Conservation (phyloP, 768 basidiomycete species). For the Tylopilus balloui region DNA sequence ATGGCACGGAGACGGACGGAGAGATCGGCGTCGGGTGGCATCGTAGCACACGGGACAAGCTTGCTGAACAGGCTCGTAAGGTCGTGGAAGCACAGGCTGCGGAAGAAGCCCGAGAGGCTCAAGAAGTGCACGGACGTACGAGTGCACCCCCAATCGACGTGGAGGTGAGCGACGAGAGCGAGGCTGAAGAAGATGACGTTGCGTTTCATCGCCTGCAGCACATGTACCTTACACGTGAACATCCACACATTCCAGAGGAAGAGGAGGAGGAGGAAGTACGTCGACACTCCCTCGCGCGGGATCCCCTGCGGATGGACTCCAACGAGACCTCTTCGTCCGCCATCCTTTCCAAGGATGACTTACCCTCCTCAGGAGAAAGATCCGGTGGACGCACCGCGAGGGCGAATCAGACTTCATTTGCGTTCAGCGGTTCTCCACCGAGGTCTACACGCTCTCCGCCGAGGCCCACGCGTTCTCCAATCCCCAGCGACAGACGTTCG, state of each 20-base stretch:
- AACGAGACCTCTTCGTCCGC: slow-evolving; percentile 35
- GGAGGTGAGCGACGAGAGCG: slow-evolving; percentile 78
- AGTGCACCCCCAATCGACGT: slow-evolving; percentile 64
- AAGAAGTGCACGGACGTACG: slow-evolving; percentile 41
- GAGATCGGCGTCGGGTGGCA: slow-evolving; percentile 60
- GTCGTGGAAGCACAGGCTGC: slow-evolving; percentile 44
- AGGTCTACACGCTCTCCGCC: slow-evolving; percentile 17
- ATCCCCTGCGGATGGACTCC: slow-evolving; percentile 18
- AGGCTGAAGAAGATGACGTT: slow-evolving; percentile 54
- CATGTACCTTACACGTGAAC: slow-evolving; percentile 40
- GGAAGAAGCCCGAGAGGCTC: slow-evolving; percentile 48
- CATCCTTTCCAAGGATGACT: slow-evolving; percentile 24
- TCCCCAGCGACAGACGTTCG: slow-evolving; percentile 13
- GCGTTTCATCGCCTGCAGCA: slow-evolving; percentile 33
- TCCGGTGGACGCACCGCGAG: slow-evolving; percentile 11
- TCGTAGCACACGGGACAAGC: slow-evolving; percentile 55
- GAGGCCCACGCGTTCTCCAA: slow-evolving; percentile 21
- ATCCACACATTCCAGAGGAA: slow-evolving; percentile 66
- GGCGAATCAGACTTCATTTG: slow-evolving; percentile 16
- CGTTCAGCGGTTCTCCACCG: slow-evolving; percentile 12
- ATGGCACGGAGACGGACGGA: slow-evolving; percentile 49
- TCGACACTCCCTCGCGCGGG: slow-evolving; percentile 22
- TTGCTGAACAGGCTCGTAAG: slow-evolving; percentile 65
- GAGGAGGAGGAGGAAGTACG: slow-evolving; percentile 58
- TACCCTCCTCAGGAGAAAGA: slow-evolving; percentile 9